These are phyloP conservation scores for Phlegmacium glaucopus DNA, from an alignment of 768 basidiomycete species.

Conservation along the genomic window DNA sequence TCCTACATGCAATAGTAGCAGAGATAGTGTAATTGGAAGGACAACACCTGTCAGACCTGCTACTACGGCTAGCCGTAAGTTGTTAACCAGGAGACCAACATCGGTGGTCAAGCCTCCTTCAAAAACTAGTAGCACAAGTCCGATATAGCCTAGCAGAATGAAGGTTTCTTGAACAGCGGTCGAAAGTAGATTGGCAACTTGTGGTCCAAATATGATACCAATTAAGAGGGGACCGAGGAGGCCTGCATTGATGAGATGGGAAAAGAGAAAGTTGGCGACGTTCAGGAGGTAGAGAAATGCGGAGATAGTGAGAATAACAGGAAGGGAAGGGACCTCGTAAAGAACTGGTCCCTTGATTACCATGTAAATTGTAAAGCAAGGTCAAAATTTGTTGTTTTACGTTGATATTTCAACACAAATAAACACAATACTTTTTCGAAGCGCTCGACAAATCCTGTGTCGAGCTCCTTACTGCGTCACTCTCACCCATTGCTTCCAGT, in stretches of 20 bases:
- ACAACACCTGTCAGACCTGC: slow-evolving; percentile 52
- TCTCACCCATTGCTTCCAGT: too few relatives aligned
- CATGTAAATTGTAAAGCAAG: too few relatives aligned
- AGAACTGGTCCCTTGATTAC: slow-evolving; percentile 1
- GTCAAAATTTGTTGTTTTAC: too few relatives aligned
- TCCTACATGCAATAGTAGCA: slow-evolving; percentile 39
- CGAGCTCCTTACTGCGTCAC: too few relatives aligned
- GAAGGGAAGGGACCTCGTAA: slow-evolving; percentile 29
- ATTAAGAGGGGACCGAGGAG: slow-evolving; percentile 51
- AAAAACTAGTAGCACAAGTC: slow-evolving; percentile 50
- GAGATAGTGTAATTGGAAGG: slow-evolving; percentile 46
- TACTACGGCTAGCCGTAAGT: slow-evolving; percentile 43
- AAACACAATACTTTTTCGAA: too few relatives aligned
- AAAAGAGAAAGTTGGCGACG: slow-evolving; percentile 39
- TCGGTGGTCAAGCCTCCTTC: slow-evolving; percentile 59
- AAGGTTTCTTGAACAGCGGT: slow-evolving; percentile 39
- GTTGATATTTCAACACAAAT: too few relatives aligned
- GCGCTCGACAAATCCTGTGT: too few relatives aligned
- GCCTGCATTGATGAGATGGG: slow-evolving; percentile 38
- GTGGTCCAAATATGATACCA: slow-evolving; percentile 54
- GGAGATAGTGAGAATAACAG: slow-evolving; percentile 42
- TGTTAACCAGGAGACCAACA: slow-evolving; percentile 38
- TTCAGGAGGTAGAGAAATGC: slow-evolving; percentile 57
- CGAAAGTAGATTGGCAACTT: slow-evolving; percentile 43
- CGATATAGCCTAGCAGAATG: slow-evolving; percentile 40